Conservation (phyloP, 163 green algal genomes). For the Scenedesmus sp. region DNA sequence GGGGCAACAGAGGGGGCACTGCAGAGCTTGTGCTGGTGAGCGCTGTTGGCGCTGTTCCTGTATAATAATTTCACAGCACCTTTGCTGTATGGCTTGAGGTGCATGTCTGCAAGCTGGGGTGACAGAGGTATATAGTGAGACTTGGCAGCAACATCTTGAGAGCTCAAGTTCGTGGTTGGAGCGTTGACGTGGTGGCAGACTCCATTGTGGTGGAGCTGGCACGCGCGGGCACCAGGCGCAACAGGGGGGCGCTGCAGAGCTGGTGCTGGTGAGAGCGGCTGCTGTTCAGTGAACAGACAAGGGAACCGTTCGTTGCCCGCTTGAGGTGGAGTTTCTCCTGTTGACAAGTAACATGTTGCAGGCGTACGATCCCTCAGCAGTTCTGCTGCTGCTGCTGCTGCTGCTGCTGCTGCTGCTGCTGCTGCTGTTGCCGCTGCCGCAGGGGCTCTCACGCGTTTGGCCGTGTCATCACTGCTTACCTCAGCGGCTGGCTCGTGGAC, state of each 20-base stretch:
- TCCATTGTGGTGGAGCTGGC: constrained; percentile 23
- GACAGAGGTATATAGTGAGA: too few relatives aligned
- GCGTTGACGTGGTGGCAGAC: not conserved
- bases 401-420: not conserved
- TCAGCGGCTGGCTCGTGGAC: constrained; percentile 41
- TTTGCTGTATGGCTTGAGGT: too few relatives aligned
- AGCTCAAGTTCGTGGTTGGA: too few relatives aligned
- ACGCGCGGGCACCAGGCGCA: not conserved
- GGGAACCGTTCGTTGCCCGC: too few relatives aligned
- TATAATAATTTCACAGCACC: not conserved
- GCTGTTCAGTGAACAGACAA: too few relatives aligned
- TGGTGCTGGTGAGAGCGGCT: too few relatives aligned
- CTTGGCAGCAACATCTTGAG: too few relatives aligned
- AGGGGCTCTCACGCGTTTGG: constrained; percentile 25
- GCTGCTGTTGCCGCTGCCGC: not conserved
- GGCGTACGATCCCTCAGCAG: too few relatives aligned
- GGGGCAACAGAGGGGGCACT: constrained; percentile 20
- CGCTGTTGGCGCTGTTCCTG: not conserved
- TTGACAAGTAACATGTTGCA: too few relatives aligned
- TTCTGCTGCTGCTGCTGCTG: not conserved
- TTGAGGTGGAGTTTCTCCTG: too few relatives aligned
- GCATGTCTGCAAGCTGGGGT: too few relatives aligned
- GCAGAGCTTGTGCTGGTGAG: constrained; percentile 3
- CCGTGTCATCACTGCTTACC: constrained; percentile 38
- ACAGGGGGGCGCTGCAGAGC: not conserved